A percentile compares a stretch with the other conserved stretches of the same genome.
Conservation (phyloP, 176 grass and related monocot genomes). For the Carex cristatella region DNA sequence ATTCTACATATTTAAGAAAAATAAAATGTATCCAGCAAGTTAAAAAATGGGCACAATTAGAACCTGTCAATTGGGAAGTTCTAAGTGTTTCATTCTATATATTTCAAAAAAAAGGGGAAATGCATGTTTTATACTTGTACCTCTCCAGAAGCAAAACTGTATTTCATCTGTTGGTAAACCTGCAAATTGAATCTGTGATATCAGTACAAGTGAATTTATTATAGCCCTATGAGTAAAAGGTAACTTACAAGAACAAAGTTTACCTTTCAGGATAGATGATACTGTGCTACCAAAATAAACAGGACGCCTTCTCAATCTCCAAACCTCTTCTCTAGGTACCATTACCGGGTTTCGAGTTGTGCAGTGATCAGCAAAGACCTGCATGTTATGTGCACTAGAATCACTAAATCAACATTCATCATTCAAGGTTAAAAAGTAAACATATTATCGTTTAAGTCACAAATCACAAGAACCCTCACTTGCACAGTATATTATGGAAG, state of each 20-base stretch:
- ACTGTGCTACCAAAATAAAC: constrained; percentile 86
- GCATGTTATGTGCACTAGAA: constrained; percentile 26
- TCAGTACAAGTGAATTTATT: constrained; percentile 20
- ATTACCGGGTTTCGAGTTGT: constrained; percentile 59
- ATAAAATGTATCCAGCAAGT: neutral
- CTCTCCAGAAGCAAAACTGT: constrained; percentile 98
- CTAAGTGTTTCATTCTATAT: neutral
- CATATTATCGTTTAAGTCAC: neutral
- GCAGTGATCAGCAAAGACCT: constrained; percentile 95
- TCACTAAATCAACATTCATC: neutral
- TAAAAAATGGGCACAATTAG: neutral
- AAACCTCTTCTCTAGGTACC: constrained; percentile 57
- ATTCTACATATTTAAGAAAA: neutral
- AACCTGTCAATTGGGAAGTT: neutral
- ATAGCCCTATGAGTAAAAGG: constrained; percentile 21
- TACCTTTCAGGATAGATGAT: constrained; percentile 88
- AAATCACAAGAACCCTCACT: neutral
- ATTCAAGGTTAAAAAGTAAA: constrained; percentile 18
- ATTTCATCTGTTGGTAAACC: constrained; percentile 81
- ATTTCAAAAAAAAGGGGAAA: neutral
- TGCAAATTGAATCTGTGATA: constrained; percentile 36
- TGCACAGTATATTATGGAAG: constrained; percentile 1
- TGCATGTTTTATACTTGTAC: constrained; percentile 35
- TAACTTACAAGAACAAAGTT: constrained; percentile 23
- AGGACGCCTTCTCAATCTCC: constrained; percentile 67